Base-by-base conservation (phyloP, 768 basidiomycete species). In the Termitomyces sp. region DNA sequence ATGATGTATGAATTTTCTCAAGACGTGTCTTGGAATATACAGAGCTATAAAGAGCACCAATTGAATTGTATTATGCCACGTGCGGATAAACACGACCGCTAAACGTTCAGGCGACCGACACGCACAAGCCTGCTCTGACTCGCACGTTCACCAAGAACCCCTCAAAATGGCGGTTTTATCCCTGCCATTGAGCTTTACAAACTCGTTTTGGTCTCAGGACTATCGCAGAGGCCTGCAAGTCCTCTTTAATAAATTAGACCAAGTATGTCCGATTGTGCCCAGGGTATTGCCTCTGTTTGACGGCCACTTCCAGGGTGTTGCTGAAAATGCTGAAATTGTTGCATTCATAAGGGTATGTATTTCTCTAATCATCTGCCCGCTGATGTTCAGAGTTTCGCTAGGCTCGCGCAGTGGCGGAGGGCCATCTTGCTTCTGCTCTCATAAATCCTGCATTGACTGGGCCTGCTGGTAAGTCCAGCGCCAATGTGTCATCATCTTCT, bases 161-260 rank as follows among this genome's bases (percentile, higher is more conserved):
- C 24, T 42, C 36, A 53, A 64, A 67, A 94, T 95, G 94, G 88
- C 92, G 60, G 88, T 92, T 62, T 75, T 96, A 61, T 90, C 92
- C 44, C 83, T 95, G 66, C 94, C 94, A n/a, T 78, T 92, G 58
- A 82, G 82, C 16, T 97, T 97, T 69, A 84, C 80, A 56, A 95
- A 96, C 71, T 94, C 93, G 31, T 97, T 97, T 76, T 97, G 94
- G 94, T 83, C 93, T 16, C 88, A 92, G 69, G 92, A 94, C 75
- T 94, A 92, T 68, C 79, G 91, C 46, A 82, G 75, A 58, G 94
- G 94, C 34, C 79, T 97, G 29, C 85, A 96, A 61, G 81, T 89
- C 24, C 72, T 94, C 32, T 92, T 84, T 68, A 71, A 67, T 44
- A 87, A 90, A 71, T 83, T 94, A 26, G 87, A 92, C 64, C 88